Evolutionary conservation across 257 asterid genomes (phyloP), one percentile per base, ranked within the genome.

Genomic region (Capsicum pubescens): DNA sequence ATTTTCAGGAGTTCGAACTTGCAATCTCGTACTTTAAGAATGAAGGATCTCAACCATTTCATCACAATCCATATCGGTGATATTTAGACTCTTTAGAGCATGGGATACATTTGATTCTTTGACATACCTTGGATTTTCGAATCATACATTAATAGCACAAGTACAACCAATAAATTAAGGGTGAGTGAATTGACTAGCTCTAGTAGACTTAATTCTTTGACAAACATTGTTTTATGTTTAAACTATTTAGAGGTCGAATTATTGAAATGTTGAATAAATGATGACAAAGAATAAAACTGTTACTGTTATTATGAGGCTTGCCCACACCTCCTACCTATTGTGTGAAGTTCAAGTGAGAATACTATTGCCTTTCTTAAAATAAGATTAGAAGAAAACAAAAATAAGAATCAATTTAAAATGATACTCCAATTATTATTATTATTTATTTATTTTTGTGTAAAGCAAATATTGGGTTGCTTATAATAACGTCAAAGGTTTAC

Each of bases 401-500:
- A 39, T 3, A 36, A 14, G 44, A 79, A 36, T 3, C 15, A 54
- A 69, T 26, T 26, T 26, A 26, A 63, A 16, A 39, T 69, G 55
- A 4, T 39, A 66, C 9, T 11, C 36, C 44, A 52, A 21, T 32
- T 76, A 81, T 44, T 0, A 57, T 44, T 42, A 54, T 56, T 44
- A 7, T 26, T 26, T 1, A 1, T 26, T 26, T 42, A 26, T 44
- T 42, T 42, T 56, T 16, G 48, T n/a, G 39, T 0, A 58, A 63
- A 69, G 67, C 7, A 69, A 52, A 16, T 57, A 69, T 35, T 35
- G 35, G 26, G 63, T 80, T 54, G 71, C 7, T 44, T 68, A 52
- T 13, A 70, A 84, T 77, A 36, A 60, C 67, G 44, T 87, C 60
- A 54, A 59, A 61, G 26, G 66, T 17, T 14, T 60, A 39, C 44